Conservation (phyloP, 2,329 filamentous ascomycete species). For the Talaromyces sp. region DNA sequence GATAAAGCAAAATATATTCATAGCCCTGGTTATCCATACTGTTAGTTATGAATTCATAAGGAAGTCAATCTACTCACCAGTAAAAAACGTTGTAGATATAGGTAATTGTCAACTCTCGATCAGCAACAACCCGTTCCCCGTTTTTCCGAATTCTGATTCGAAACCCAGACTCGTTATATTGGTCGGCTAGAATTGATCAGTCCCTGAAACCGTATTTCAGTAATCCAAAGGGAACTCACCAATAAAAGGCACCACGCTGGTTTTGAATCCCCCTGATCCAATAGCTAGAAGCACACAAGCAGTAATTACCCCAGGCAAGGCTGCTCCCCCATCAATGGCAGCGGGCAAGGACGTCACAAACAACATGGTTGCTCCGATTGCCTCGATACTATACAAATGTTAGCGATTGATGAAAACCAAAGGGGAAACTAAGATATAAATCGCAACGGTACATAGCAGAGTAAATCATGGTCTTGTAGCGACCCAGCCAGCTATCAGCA, state of each 20-base stretch:
- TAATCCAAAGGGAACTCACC: conserved; percentile 15
- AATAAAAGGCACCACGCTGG: conserved; percentile 39
- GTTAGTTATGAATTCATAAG: no score
- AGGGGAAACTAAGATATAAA: background rate
- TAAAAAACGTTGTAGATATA: conserved; percentile 46
- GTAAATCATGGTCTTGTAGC: conserved; percentile 40
- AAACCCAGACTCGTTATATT: conserved; percentile 7
- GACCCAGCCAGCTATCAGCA: conserved; percentile 43
- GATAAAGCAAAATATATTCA: conserved; percentile 17
- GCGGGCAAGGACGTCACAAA: conserved; percentile 27
- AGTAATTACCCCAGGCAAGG: conserved; percentile 27
- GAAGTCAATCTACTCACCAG: conserved; percentile 39
- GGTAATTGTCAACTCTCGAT: conserved; percentile 37
- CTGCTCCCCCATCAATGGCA: conserved; percentile 4
- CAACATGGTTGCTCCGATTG: conserved; percentile 26
- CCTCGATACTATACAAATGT: conserved; percentile 10
- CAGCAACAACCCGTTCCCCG: conserved; percentile 38
- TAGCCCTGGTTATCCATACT: no score
- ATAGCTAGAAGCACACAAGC: conserved; percentile 43
- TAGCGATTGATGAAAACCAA: background rate
- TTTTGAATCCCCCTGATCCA: conserved; percentile 42
- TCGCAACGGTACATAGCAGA: conserved; percentile 24
- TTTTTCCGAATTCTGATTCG: conserved; percentile 8
- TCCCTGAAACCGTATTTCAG: background rate
- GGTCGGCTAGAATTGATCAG: conserved; percentile 11